These are phyloP conservation scores for Tuber calosporum DNA, from an alignment of 495 filamentous ascomycete genomes.

Conservation along the genomic window DNA sequence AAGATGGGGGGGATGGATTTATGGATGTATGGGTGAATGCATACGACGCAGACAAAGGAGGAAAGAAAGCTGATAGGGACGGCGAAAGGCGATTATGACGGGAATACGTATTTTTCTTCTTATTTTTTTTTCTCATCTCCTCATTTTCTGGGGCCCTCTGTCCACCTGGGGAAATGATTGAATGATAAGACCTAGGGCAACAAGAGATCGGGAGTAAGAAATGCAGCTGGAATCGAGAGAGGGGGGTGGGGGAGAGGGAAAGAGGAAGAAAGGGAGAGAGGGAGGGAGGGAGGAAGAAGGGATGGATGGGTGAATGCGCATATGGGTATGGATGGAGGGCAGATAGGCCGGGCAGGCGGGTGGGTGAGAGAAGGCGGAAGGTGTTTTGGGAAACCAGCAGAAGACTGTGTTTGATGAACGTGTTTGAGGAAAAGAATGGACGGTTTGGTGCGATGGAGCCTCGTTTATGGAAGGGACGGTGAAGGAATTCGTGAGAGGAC, in stretches of 20 bases:
- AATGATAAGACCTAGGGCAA: background rate
- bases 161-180: background rate
- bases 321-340: background rate
- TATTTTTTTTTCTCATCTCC: background rate
- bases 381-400: background rate
- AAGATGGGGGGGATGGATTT: background rate
- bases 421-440: background rate
- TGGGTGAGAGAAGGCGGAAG: background rate
- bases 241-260: too few species aligned
- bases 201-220: background rate
- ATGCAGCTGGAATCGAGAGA: background rate
- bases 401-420: background rate
- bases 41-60: background rate
- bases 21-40: background rate
- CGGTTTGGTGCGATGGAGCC: background rate
- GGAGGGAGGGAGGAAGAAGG: background rate
- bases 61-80: background rate
- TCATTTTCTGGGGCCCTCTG: background rate
- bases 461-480: background rate
- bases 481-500: background rate
- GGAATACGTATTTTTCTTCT: background rate
- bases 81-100: conserved; percentile 2
- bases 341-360: background rate
- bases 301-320: background rate
- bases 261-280: too few species aligned